These are phyloP conservation scores for Cladophialophora bantiana DNA, from an alignment of 2,329 filamentous ascomycete species.

Conservation along the genomic window DNA sequence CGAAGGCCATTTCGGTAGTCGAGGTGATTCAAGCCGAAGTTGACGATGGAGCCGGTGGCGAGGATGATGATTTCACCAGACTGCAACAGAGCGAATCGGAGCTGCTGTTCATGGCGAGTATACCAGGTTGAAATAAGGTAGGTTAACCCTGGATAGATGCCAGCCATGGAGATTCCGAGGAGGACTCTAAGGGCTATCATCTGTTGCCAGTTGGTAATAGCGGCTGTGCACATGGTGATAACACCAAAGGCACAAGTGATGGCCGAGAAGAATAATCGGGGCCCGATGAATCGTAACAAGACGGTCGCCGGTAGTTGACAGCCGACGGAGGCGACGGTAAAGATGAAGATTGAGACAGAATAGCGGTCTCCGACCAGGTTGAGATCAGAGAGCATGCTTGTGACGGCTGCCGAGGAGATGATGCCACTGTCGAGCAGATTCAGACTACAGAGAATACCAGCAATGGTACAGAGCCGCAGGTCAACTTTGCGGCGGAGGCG, in stretches of 20 bases:
- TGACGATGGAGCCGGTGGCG: slow-evolving; percentile 71
- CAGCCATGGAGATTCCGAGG: slow-evolving; percentile 67
- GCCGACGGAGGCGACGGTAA: slow-evolving; percentile 71
- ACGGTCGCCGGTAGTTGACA: slow-evolving; percentile 74
- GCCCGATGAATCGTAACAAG: slow-evolving; percentile 69
- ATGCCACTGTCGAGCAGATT: slow-evolving; percentile 75
- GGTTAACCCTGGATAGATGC: slow-evolving; percentile 54
- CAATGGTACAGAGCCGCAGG: slow-evolving; percentile 72
- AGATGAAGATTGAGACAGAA: slow-evolving; percentile 75
- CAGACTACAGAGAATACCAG: slow-evolving; percentile 72
- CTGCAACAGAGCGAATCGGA: slow-evolving; percentile 33
- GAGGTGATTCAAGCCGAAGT: slow-evolving; percentile 71
- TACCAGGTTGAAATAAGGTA: slow-evolving; percentile 65
- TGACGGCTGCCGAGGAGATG: slow-evolving; percentile 73
- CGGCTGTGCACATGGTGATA: slow-evolving; percentile 72
- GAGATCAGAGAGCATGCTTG: slow-evolving; percentile 70
- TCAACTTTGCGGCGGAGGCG: slow-evolving; percentile 69
- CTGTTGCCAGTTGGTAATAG: slow-evolving; percentile 70
- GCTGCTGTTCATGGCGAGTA: slow-evolving; percentile 51
- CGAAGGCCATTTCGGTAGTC: slow-evolving; percentile 63
- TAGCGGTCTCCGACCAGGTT: slow-evolving; percentile 70
- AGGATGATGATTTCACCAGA: slow-evolving; percentile 62
- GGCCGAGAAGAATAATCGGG: slow-evolving; percentile 66
- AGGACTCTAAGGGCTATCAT: slow-evolving; percentile 73
- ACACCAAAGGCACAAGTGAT: slow-evolving; percentile 68